Evolutionary conservation across 345 rosid species (phyloP).

Genomic region (Aquilaria sinensis): DNA sequence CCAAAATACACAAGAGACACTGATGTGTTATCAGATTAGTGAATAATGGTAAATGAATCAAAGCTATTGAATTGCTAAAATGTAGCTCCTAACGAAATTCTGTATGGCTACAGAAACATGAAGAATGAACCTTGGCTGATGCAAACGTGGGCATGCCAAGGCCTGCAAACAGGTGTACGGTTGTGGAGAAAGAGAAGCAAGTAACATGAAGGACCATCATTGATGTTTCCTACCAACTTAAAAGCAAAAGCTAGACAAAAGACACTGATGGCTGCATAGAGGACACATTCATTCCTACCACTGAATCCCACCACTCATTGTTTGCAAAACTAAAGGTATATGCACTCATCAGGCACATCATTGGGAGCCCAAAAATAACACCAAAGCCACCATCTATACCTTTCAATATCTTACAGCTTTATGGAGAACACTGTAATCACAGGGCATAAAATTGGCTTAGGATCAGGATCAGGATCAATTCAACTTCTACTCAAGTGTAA

Average conservation of each 20-base stretch:
- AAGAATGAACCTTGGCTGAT: background rate
- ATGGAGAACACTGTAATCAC: background rate
- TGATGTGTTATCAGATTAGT: too few relatives aligned
- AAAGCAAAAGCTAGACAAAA: slow-evolving; percentile 17
- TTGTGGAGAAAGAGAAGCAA: slow-evolving; percentile 13
- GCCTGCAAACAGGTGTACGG: slow-evolving; percentile 13
- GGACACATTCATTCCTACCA: slow-evolving; percentile 15
- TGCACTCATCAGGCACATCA: slow-evolving; percentile 28
- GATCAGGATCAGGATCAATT: too few relatives aligned
- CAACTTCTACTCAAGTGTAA: too few relatives aligned
- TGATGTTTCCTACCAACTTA: slow-evolving; percentile 45
- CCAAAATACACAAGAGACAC: too few relatives aligned
- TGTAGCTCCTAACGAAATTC: background rate
- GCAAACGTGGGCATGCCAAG: slow-evolving; percentile 4
- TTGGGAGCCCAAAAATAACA: slow-evolving; percentile 20
- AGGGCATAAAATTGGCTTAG: background rate
- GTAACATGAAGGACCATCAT: slow-evolving; percentile 10
- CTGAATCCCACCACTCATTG: slow-evolving; percentile 8
- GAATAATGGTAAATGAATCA: too few relatives aligned
- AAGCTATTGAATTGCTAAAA: too few relatives aligned
- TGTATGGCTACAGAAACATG: slow-evolving; percentile 2
- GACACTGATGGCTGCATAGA: slow-evolving; percentile 17
- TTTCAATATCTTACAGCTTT: slow-evolving; percentile 7
- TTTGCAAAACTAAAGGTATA: slow-evolving; percentile 12
- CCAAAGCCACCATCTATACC: slow-evolving; percentile 11